Base-by-base conservation (phyloP, 257 asterid species). In the Nicotiana sylvestris region DNA sequence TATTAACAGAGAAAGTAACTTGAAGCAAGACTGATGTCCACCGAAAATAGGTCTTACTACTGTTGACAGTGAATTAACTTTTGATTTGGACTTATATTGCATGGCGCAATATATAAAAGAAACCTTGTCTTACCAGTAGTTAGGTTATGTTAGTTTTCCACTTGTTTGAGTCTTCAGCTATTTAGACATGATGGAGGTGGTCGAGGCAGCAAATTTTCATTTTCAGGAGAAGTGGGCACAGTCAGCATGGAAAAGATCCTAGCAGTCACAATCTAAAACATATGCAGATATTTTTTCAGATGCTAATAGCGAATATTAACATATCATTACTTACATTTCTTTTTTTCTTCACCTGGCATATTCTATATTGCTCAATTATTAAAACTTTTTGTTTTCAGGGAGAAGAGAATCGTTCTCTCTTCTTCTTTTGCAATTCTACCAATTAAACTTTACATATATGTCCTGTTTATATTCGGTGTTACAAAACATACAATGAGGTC, bases 391-490 rank as follows among this genome's bases (percentile, higher is more conserved):
- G 58, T 70, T 69, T 43, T 2, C 35, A 5, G 78, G 58, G 12
- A 70, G 78, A 43, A 11, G 60, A 70, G 78, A 70, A 70, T 70
- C 13, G 58, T 39, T 69, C 60, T 70, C 58, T 70, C 78, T 43
- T 70, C 77, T 69, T 69, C 78, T 70, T 70, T 70, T 43, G 78
- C 60, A 43, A 57, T 12, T 70, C 35, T 43, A 25, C 35, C 10
- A 55, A 70, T 43, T 21, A 43, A 12, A 43, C 12, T 43, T 43
- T 53, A 12, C 58, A 43, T 5, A 43, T 21, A 21, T 70, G 78
- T 12, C 35, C 35, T 43, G 35, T 70, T 70, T 43, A 70, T 21
- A 43, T 43, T 70, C 25, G n/a, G 58, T 43, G 35, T 70, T 6
- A 21, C 12, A 12, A 43, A 70, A 70, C 78, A 21, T 21, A 43